A percentile compares a stretch with the other conserved stretches of the same genome.
Evolutionary conservation across 192 early-diverging fungal genomes (phyloP).

Genomic region (Coemansia javaensis): DNA sequence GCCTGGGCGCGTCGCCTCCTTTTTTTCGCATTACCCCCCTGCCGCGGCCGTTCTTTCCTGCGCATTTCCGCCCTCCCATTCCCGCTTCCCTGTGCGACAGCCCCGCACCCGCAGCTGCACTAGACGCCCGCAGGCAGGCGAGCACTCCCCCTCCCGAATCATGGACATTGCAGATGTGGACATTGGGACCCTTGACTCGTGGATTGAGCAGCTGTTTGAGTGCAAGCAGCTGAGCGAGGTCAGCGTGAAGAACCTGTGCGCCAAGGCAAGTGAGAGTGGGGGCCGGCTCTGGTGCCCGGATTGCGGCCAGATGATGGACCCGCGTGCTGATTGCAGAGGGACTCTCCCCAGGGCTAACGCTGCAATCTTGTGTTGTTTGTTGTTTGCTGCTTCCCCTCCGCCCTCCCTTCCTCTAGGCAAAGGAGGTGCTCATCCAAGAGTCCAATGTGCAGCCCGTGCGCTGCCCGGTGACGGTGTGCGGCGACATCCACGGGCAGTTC

Average conservation of each 20-base stretch:
- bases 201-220: conserved; percentile 83
- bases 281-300: conserved; percentile 3
- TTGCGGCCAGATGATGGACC: conserved; percentile 10
- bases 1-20: too few species aligned
- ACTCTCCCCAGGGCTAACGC: neutral
- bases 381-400: too few species aligned
- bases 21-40: conserved; percentile 1
- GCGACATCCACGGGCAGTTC: conserved; percentile 99
- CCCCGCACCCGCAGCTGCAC: too few species aligned
- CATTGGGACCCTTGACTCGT: conserved; percentile 86
- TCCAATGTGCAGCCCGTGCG: conserved; percentile 97
- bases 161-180: conserved; percentile 55
- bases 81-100: neutral
- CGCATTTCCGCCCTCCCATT: neutral
- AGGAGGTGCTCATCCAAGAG: conserved; percentile 93
- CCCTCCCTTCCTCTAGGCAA: conserved; percentile 72
- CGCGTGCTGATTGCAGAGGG: neutral
- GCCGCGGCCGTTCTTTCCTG: too few species aligned
- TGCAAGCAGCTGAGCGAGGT: conserved; percentile 95
- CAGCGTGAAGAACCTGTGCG: conserved; percentile 93
- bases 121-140: neutral
- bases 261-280: conserved; percentile 68
- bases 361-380: neutral
- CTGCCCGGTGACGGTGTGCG: conserved; percentile 97
- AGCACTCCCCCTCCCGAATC: conserved; percentile 6